Percentiles rank a stretch among this genome's conserved stretches.
Evolutionary conservation across 176 grass and related monocot genomes (phyloP).

Genomic region (Miscanthus lutarioriparius): DNA sequence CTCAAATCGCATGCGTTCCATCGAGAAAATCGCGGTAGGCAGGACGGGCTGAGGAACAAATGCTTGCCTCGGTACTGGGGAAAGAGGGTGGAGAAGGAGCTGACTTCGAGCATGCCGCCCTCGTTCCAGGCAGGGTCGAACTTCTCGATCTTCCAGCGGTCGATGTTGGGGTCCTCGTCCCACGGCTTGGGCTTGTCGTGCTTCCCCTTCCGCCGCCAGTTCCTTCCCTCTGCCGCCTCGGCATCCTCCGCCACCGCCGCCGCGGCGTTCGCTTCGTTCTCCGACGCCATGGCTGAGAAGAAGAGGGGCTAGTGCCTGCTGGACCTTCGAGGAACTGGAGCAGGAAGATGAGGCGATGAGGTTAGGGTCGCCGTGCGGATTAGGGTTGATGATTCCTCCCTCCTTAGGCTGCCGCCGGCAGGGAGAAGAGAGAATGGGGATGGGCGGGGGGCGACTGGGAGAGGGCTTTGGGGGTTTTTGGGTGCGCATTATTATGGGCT

Average conservation of each 20-base stretch:
- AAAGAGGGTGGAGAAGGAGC: slow-evolving; percentile 96
- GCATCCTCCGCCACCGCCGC: background rate
- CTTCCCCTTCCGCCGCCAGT: slow-evolving; percentile 74
- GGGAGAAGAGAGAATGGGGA: background rate
- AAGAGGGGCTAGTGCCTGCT: background rate
- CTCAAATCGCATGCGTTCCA: background rate
- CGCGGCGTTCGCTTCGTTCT: slow-evolving; percentile 38
- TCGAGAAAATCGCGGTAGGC: background rate
- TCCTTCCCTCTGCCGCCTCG: slow-evolving; percentile 1
- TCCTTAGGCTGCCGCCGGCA: background rate
- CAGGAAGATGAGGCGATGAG: slow-evolving; percentile 1
- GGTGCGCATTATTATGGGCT: background rate
- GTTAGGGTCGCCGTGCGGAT: background rate
- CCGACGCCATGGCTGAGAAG: slow-evolving; percentile 17
- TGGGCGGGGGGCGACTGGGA: background rate
- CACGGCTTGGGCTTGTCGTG: slow-evolving; percentile 98
- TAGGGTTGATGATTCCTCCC: slow-evolving; percentile 37
- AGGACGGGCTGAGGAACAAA: background rate
- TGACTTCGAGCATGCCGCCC: slow-evolving; percentile 87
- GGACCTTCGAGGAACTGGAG: background rate
- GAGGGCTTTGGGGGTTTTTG: background rate
- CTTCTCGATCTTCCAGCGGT: slow-evolving; percentile 87
- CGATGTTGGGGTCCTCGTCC: slow-evolving; percentile 90
- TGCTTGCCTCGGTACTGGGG: slow-evolving; percentile 76
- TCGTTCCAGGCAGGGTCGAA: slow-evolving; percentile 94